Percentiles rank a stretch among this genome's conserved stretches.
Conservation (phyloP, 371 early-diverging fungal species). For the Amoeboaphelidium protococcarum region DNA sequence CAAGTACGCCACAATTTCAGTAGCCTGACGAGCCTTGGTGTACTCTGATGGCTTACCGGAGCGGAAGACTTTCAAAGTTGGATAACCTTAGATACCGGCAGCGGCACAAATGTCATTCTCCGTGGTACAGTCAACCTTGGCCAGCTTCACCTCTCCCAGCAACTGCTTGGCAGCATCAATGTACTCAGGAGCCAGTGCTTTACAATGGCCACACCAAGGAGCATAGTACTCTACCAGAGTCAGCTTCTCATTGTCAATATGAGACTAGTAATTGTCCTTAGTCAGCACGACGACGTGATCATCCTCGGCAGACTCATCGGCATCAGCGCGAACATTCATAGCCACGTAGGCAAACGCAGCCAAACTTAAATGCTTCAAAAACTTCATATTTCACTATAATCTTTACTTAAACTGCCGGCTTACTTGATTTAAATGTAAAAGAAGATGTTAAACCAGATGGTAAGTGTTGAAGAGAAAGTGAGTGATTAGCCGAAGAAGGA, state of each 20-base stretch:
- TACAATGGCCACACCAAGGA: slow-evolving; percentile 88
- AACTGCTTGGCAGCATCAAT: slow-evolving; percentile 58
- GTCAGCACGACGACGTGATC: slow-evolving; percentile 44
- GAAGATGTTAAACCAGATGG: no score
- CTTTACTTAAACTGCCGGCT: no score
- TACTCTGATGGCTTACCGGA: slow-evolving; percentile 38
- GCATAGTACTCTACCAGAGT: slow-evolving; percentile 82
- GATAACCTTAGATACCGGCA: slow-evolving; percentile 59
- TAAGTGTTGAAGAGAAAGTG: no score
- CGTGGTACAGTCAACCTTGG: slow-evolving; percentile 84
- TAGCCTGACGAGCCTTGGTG: slow-evolving; percentile 51
- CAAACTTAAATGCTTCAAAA: no score
- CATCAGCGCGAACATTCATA: no score
- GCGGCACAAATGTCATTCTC: slow-evolving; percentile 52
- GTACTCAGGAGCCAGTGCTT: slow-evolving; percentile 62
- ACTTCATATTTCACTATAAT: no score
- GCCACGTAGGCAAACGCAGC: no score
- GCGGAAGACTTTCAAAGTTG: slow-evolving; percentile 68
- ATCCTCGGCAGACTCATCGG: no score
- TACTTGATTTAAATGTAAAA: no score
- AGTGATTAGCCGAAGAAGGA: no score
- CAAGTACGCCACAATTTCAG: slow-evolving; percentile 63
- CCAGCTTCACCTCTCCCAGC: slow-evolving; percentile 43
- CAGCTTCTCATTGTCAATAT: slow-evolving; percentile 30
- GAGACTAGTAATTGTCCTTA: slow-evolving; percentile 27